Base-by-base conservation (phyloP, 2,329 filamentous ascomycete genomes). In the Epichloe scottii region DNA sequence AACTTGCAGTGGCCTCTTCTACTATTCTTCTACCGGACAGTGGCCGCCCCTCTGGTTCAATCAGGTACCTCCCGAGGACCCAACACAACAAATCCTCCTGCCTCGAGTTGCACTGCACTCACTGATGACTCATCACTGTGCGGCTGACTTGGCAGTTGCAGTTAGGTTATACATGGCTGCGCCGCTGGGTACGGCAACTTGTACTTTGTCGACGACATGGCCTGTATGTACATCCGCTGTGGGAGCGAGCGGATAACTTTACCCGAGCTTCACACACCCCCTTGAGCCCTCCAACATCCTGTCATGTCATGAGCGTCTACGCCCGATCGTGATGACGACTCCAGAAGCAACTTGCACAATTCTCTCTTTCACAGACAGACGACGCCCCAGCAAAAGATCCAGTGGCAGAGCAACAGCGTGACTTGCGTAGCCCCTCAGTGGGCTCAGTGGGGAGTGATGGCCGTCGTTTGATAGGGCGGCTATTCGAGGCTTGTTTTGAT, bases 401-500 rank as follows among this genome's bases (percentile, higher is more conserved):
- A 56, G 47, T 42, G 48, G 48, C 48, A 44, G 33, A 26, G 50
- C 46, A 23, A 21, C 46, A 44, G 34, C 46, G 40, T 51, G 50
- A 51, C 45, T 48, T 51, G 30, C 30, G 39, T 11, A 17, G 40
- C 48, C 40, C 48, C 48, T 43, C 48, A 44, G 48, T 49, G 48
- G 48, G 30, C 30, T 11, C 30, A 11, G 30, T 30, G 26, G 26
- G 26, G 8, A 3, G 26, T n/a, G n/a, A n/a, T n/a, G n/a, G n/a
- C 48, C 53, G 53, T 54, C 21, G 30, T 17, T 38, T 42, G 43
- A 48, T 51, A 51, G 51, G 53, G 53, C 63, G 63, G 61, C 63
- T 65, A 64, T 64, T 66, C 61, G 59, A 66, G 63, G 63, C 62
- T 63, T 63, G 62, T 48, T 40, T 43, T 46, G 26, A 8, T 30